phyloP scores from a whole-genome alignment of 257 asterid genomes.

The Haberlea rhodopensis region DNA sequence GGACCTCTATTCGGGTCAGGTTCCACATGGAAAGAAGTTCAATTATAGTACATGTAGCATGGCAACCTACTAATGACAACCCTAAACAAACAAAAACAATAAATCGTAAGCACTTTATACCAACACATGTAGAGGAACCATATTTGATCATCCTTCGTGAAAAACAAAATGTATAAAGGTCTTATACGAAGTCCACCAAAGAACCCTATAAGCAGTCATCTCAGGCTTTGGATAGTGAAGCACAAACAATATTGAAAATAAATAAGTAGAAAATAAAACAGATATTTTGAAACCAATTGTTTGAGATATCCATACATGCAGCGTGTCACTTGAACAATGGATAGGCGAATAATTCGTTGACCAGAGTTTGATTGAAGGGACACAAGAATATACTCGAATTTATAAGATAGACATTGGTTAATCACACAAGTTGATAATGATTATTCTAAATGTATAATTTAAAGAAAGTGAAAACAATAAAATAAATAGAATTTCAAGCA shows the following conservation, averaged over 20 bases:
- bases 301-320: slow-evolving; percentile 9
- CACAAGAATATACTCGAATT: neutral
- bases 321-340: neutral
- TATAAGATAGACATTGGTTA: neutral
- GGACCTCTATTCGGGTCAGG: slow-evolving; percentile 94
- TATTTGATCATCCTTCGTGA: neutral
- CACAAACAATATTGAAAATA: slow-evolving; percentile 11
- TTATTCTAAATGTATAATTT: no score
- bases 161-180: neutral
- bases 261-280: neutral
- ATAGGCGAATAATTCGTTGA: slow-evolving; percentile 10
- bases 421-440: neutral
- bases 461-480: neutral
- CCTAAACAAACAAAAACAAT: slow-evolving; percentile 45
- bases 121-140: neutral
- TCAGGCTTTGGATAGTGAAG: neutral
- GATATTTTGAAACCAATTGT: slow-evolving; percentile 3
- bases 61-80: slow-evolving; percentile 53
- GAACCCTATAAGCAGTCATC: slow-evolving; percentile 10
- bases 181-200: slow-evolving; percentile 6
- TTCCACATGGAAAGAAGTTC: slow-evolving; percentile 99
- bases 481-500: neutral
- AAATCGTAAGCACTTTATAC: neutral
- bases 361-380: neutral
- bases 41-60: slow-evolving; percentile 56